Base-by-base conservation (phyloP, 139 green algal species). In the Eudorina sp. region DNA sequence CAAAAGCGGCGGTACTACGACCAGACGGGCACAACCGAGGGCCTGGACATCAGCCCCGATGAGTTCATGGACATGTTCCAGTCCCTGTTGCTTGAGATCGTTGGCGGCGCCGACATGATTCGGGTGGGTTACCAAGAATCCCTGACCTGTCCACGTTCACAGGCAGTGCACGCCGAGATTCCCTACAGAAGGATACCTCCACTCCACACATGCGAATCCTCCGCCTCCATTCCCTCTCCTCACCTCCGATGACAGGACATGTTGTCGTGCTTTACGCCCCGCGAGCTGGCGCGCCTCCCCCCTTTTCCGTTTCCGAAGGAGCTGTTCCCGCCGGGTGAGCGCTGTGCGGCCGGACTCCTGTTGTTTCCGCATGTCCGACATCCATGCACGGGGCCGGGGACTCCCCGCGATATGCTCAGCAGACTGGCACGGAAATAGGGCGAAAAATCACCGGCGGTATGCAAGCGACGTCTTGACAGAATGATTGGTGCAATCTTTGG, bases 281-380 rank as follows among this genome's bases (percentile, higher is more conserved):
- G 83, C 4, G 93, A 94, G 58, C 69, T 94, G 18, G 34, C 40
- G 29, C 53, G 43, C 25, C 89, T 95, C 72, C 93, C 93, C 34
- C 93, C 93, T 13, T 95, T 95, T 55, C 93, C 93, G 9, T 95
- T 95, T 53, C 93, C 93, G 34, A 93, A 93, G 78, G 89, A 92
- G 78, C 75, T 95, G 8, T 95, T 95, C 53, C 93, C 93, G 11
- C 62, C 88, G 38, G 91, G 92, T 86, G 86, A 41, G 53, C 16
- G 51, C 51, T 13, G 51, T 58, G 51, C 51, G 13, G 51, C 51
- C n/a, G n/a, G n/a, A n/a, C n/a, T n/a, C n/a, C n/a, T n/a, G n/a
- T n/a, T n/a, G n/a, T n/a, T n/a, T n/a, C n/a, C n/a, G n/a, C n/a
- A n/a, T n/a, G n/a, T n/a, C n/a, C n/a, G n/a, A n/a, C n/a, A n/a